A percentile compares a stretch with the other conserved stretches of the same genome.
These are phyloP conservation scores for Xylaria sp. DNA, from an alignment of 2,329 filamentous ascomycete species.

Conservation along the genomic window DNA sequence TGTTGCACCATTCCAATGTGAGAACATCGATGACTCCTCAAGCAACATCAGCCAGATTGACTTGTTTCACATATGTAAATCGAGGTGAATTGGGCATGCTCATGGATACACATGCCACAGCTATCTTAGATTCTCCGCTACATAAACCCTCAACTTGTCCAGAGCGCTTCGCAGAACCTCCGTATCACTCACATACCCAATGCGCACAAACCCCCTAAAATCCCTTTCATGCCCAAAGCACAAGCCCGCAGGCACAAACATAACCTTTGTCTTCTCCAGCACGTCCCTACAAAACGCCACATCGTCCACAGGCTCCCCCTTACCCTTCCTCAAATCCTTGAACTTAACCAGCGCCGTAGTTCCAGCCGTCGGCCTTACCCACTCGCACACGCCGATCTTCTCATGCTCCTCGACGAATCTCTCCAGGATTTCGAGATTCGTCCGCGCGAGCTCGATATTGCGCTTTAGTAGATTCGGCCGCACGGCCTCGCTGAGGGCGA, in stretches of 20 bases:
- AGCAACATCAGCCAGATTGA: not conserved
- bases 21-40: not conserved
- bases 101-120: not conserved
- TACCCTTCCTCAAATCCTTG: conserved; percentile 56
- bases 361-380: conserved; percentile 75
- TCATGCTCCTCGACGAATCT: conserved; percentile 66
- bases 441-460: conserved; percentile 65
- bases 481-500: conserved; percentile 65
- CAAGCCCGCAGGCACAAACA: conserved; percentile 74
- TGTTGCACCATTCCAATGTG: not conserved
- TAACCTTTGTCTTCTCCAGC: conserved; percentile 70
- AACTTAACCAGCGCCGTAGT: conserved; percentile 82
- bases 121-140: conserved; percentile 42
- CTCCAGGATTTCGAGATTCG: conserved; percentile 66
- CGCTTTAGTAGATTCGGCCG: conserved; percentile 54
- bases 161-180: conserved; percentile 71
- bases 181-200: conserved; percentile 78
- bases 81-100: not conserved
- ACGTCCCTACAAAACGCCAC: conserved; percentile 73
- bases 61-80: not conserved
- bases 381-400: conserved; percentile 65
- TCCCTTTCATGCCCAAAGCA: conserved; percentile 67
- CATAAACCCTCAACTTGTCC: conserved; percentile 52
- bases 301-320: conserved; percentile 69
- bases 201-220: conserved; percentile 75